phyloP scores from a whole-genome alignment of 2,329 filamentous ascomycete species.

The Elsinoe perseae region DNA sequence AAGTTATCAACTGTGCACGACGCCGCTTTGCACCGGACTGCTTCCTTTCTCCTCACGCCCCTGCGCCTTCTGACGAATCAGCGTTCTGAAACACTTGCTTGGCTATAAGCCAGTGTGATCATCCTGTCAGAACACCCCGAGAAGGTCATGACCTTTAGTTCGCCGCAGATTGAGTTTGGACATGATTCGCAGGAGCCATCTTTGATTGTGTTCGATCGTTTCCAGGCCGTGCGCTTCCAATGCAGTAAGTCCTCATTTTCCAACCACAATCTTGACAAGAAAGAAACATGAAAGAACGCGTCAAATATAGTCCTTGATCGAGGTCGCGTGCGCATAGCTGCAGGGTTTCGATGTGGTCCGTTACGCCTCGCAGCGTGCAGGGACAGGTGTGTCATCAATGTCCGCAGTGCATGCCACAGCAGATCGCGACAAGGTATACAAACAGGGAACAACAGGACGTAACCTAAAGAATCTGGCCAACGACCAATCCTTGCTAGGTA shows the following conservation, averaged over 20 bases:
- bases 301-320: background rate
- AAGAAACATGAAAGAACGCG: background rate
- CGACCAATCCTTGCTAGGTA: background rate
- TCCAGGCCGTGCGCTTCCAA: background rate
- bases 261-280: background rate
- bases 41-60: background rate
- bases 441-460: background rate
- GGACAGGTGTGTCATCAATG: background rate
- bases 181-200: background rate
- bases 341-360: background rate
- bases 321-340: background rate
- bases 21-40: background rate
- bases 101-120: slow-evolving; percentile 1
- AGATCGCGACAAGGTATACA: background rate
- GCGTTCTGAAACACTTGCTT: slow-evolving; percentile 4
- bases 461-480: background rate
- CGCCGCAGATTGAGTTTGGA: slow-evolving; percentile 7
- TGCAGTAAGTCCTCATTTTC: background rate
- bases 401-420: background rate
- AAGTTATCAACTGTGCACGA: slow-evolving; percentile 8
- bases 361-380: background rate
- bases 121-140: background rate
- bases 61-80: slow-evolving; percentile 7
- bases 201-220: background rate
- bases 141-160: background rate